These are phyloP conservation scores for Fraxinus baroniana DNA, from an alignment of 305 asterid species.

Conservation along the genomic window DNA sequence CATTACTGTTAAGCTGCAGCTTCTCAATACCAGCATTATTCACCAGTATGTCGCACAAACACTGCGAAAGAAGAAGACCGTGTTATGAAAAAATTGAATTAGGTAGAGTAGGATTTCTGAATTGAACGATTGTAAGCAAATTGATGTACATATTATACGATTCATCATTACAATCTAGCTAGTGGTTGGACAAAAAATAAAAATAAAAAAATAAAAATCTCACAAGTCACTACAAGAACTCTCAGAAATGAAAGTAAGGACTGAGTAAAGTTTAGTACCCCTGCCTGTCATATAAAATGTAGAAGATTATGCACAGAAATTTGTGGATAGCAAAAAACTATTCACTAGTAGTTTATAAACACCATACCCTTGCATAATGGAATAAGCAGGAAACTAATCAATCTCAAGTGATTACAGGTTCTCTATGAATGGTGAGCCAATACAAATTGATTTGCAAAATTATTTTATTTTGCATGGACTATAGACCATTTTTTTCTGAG, in stretches of 20 bases:
- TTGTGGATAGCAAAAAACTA: not conserved
- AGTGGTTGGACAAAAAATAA: not conserved
- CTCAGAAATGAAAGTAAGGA: not conserved
- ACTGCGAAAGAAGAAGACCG: slow-evolving; percentile 39
- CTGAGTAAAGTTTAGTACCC: not conserved
- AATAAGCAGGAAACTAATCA: not conserved
- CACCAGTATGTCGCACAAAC: slow-evolving; percentile 63
- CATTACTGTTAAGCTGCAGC: slow-evolving; percentile 80
- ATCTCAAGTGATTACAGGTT: slow-evolving; percentile 4
- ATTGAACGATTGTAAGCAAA: not conserved
- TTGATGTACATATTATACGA: not conserved
- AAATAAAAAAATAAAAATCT: not conserved
- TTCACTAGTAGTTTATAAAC: not conserved
- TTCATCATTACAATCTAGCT: not conserved
- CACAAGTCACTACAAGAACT: slow-evolving; percentile 12
- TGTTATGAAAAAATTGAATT: not conserved
- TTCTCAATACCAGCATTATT: slow-evolving; percentile 76
- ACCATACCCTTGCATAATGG: not conserved
- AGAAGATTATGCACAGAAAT: not conserved
- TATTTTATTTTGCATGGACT: not conserved
- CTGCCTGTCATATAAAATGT: not conserved
- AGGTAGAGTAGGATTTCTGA: slow-evolving; percentile 13
- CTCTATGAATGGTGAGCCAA: slow-evolving; percentile 2
- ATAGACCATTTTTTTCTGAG: not conserved
- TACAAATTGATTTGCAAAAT: not conserved